Percentiles rank a stretch among this genome's conserved stretches.
phyloP scores from a whole-genome alignment of 495 filamentous ascomycete genomes.

The Beverwykella pulmonaria region DNA sequence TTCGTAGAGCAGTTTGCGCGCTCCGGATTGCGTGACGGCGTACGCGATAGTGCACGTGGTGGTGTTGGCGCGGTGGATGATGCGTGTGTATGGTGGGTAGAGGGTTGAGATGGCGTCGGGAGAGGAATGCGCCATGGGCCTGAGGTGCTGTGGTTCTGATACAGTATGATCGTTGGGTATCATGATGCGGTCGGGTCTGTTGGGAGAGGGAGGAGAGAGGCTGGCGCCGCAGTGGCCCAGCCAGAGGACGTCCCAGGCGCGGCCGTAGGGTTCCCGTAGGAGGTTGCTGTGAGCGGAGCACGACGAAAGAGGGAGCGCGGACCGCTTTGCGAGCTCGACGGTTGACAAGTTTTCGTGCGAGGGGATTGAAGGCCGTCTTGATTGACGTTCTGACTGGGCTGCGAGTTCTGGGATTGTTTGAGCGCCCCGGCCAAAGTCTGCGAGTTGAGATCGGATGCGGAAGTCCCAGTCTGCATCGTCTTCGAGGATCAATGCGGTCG shows the following conservation, averaged over 20 bases:
- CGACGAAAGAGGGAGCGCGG: conserved; percentile 15
- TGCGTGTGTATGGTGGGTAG: conserved; percentile 43
- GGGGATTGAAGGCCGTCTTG: neutral
- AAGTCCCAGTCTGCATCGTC: conserved; percentile 41
- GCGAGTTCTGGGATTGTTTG: neutral
- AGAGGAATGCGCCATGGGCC: conserved; percentile 12
- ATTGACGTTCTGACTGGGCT: neutral
- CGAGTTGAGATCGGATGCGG: conserved; percentile 23
- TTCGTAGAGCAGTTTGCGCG: conserved; percentile 55
- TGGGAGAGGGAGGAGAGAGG: conserved; percentile 31
- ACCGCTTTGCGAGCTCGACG: conserved; percentile 14
- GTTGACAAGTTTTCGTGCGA: neutral
- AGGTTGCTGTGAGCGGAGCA: neutral
- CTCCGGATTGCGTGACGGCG: conserved; percentile 57
- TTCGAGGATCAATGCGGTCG: conserved; percentile 34
- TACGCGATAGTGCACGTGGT: conserved; percentile 59
- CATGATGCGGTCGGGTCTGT: conserved; percentile 28
- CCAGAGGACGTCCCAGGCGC: conserved; percentile 52
- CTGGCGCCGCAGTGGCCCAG: conserved; percentile 37
- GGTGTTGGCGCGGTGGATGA: conserved; percentile 51
- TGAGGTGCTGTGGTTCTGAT: conserved; percentile 31
- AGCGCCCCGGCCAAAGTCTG: conserved; percentile 10
- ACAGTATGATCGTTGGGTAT: conserved; percentile 37
- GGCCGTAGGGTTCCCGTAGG: conserved; percentile 53
- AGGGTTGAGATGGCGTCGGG: conserved; percentile 19